These are phyloP conservation scores for Debaryomyces subglobosus DNA, from an alignment of 1,139 yeast species.

Conservation along the genomic window DNA sequence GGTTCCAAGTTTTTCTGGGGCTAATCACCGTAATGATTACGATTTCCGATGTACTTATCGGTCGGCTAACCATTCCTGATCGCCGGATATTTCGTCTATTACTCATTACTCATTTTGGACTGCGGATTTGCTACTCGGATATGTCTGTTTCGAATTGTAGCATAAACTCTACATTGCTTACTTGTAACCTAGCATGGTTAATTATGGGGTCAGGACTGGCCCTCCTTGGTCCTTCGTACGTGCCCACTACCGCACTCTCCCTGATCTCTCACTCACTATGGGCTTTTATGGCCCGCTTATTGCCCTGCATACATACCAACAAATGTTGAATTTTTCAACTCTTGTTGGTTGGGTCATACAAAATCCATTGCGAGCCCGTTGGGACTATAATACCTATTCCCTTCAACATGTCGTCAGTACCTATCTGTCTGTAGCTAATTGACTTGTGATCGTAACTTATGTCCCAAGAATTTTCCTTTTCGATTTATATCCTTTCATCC, in stretches of 20 bases:
- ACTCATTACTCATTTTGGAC: neutral
- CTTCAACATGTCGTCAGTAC: neutral
- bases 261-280: neutral
- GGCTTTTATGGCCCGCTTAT: neutral
- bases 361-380: slow-evolving; percentile 1
- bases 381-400: neutral
- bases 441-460: neutral
- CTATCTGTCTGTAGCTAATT: neutral
- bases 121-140: neutral
- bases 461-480: neutral
- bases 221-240: too few relatives aligned
- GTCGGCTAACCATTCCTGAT: neutral
- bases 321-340: slow-evolving; percentile 1
- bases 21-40: neutral
- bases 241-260: neutral
- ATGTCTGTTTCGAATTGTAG: neutral
- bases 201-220: too few relatives aligned
- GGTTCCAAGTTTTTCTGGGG: neutral
- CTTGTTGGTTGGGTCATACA: slow-evolving; percentile 4
- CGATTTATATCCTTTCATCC: neutral
- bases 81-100: neutral
- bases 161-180: neutral
- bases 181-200: neutral
- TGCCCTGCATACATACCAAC: slow-evolving; percentile 1
- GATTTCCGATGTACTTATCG: neutral